Percentiles rank a stretch among this genome's conserved stretches.
Conservation (phyloP, 306 rosid genomes). For the Dicorynia guianensis region DNA sequence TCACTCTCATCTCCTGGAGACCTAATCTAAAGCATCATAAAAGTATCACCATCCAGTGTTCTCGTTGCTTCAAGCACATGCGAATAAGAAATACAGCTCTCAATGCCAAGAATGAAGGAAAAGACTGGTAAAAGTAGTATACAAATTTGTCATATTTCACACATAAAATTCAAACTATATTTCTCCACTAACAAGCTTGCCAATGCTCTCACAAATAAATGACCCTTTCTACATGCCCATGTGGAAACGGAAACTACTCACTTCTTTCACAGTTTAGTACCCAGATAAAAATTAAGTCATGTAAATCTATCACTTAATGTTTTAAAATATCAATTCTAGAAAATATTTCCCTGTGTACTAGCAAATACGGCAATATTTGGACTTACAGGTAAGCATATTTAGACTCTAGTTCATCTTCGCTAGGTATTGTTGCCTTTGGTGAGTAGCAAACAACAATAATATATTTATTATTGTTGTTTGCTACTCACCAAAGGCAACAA, state of each 20-base stretch:
- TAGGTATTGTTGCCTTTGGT: no score
- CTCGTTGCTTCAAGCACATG: conserved; percentile 72
- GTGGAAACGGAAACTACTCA: not conserved
- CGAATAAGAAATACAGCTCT: conserved; percentile 65
- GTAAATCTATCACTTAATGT: not conserved
- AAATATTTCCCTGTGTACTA: conserved; percentile 2
- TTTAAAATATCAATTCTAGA: not conserved
- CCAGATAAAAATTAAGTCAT: not conserved
- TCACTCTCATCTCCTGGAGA: conserved; percentile 67
- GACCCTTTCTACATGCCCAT: conserved; percentile 11
- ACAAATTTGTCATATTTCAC: conserved; percentile 17
- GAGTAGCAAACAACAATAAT: no score
- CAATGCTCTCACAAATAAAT: conserved; percentile 27
- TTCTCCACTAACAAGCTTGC: conserved; percentile 4
- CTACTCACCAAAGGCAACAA: conserved; percentile 13
- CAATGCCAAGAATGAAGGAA: conserved; percentile 54
- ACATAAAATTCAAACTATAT: not conserved
- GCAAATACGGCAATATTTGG: no score
- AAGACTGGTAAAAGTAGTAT: conserved; percentile 16
- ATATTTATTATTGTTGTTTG: not conserved
- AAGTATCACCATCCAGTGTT: conserved; percentile 80
- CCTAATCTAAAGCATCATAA: conserved; percentile 89
- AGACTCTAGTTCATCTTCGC: no score
- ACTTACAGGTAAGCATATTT: not conserved
- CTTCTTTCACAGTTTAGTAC: not conserved